phyloP scores from a whole-genome alignment of 352 stramenopile species.

The Globisporangium cystogenes region DNA sequence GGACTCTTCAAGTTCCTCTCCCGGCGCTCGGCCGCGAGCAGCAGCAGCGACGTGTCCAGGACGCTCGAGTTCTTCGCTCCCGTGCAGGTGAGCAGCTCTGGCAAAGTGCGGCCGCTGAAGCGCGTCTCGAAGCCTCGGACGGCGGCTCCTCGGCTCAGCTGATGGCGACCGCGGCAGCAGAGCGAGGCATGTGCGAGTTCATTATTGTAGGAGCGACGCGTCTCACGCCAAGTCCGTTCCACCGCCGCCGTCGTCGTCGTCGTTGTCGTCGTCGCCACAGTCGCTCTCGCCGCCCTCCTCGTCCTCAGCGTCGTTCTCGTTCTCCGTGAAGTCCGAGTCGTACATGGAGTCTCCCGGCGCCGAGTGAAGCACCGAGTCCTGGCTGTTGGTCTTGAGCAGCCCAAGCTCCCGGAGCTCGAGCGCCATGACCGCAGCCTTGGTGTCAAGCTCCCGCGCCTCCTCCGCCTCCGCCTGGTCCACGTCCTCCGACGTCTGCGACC shows the following conservation, averaged over 20 bases:
- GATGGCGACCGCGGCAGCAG: background rate
- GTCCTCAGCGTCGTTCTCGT: constrained; percentile 1
- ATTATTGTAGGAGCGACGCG: background rate
- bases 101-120: constrained; percentile 13
- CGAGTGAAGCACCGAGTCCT: background rate
- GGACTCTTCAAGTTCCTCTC: constrained; percentile 33
- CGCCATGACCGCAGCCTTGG: background rate
- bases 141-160: constrained; percentile 1
- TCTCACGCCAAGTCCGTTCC: background rate
- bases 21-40: constrained; percentile 18
- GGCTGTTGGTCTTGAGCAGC: constrained; percentile 1
- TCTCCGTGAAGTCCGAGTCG: constrained; percentile 23
- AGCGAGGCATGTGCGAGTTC: constrained; percentile 1
- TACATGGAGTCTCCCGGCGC: constrained; percentile 7
- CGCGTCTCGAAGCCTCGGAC: constrained; percentile 2
- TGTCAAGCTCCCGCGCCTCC: background rate
- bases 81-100: constrained; percentile 30
- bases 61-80: constrained; percentile 54
- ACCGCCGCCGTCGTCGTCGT: no score
- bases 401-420: background rate
- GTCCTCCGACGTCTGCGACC: background rate
- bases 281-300: background rate
- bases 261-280: no score
- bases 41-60: constrained; percentile 17
- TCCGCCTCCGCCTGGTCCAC: background rate